Base-by-base conservation (phyloP, 768 basidiomycete species). In the Russula compacta region DNA sequence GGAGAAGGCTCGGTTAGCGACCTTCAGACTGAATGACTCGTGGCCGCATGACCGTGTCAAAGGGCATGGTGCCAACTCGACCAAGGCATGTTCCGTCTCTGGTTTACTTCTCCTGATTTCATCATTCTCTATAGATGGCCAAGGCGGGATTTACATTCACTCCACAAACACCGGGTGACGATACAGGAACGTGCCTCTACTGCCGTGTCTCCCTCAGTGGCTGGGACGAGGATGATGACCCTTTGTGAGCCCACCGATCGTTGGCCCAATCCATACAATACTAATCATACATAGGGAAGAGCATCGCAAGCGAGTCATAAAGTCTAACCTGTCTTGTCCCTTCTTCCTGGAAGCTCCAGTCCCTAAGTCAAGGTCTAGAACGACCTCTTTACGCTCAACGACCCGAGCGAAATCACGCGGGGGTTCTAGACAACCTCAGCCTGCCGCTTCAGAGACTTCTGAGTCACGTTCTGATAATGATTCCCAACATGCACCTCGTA, bases 201-300 rank as follows among this genome's bases (percentile, higher is more conserved):
- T 98, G 95, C 70, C 78, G 85, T 47, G 76, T 86, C 38, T 79
- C 84, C 2, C 81, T 95, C 3, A 84, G 85, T 57, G 92, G 89
- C 1, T 98, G 95, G 95, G 90, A 93, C 46, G 75, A 79, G 33
- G 83, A 82, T 14, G 95, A 98, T 70, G 85, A 95, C 72, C 95
- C 95, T 14, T 70, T 85, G 95, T 97, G 72, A 60, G 89, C 75
- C 59, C 38, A 32, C n/a, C 56, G 15, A n/a, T 36, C 64, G 24
- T 52, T 39, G 14, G 19, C 14, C 52, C 40, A 46, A 19, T 40
- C 33, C 52, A 40, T 53, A 21, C 21, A 4, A 54, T 61, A 47
- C 49, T 52, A 58, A 48, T 65, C 57, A 39, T 46, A 47, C 58
- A 62, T 67, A 91, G 89, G 63, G 79, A 86, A 68, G 87, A 92